Percentiles rank a stretch among this genome's conserved stretches.
phyloP scores from a whole-genome alignment of 768 basidiomycete genomes.

The Auriscalpium vulgare region DNA sequence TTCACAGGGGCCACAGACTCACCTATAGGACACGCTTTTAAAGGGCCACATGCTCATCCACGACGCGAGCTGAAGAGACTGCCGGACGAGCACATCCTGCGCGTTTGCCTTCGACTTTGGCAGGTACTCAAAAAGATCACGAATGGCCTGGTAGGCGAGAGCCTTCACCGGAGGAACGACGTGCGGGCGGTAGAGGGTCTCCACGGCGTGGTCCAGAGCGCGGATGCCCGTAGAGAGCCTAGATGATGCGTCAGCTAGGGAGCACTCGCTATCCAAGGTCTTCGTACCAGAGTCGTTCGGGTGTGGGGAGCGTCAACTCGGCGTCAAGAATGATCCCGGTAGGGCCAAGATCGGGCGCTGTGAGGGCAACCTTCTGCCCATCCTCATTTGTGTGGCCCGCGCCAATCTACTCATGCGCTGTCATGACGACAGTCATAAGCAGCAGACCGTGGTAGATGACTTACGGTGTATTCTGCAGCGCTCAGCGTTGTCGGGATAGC shows the following conservation, averaged over 20 bases:
- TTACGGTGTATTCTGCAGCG: conserved; percentile 66
- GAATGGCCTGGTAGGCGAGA: conserved; percentile 57
- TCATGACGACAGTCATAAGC: neutral
- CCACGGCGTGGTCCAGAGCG: conserved; percentile 73
- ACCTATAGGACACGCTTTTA: conserved; percentile 50
- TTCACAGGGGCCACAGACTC: neutral
- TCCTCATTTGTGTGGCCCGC: conserved; percentile 68
- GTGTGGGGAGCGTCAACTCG: conserved; percentile 63
- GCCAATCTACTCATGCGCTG: conserved; percentile 33
- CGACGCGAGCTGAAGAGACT: conserved; percentile 63
- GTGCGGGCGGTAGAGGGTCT: conserved; percentile 52
- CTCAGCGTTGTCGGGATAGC: conserved; percentile 79
- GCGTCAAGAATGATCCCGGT: conserved; percentile 73
- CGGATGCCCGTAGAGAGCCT: conserved; percentile 78
- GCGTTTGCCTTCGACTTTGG: conserved; percentile 57
- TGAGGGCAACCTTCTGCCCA: conserved; percentile 56
- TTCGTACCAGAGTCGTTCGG: conserved; percentile 62
- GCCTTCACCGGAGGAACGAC: conserved; percentile 53
- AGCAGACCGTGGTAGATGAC: conserved; percentile 9
- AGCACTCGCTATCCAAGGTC: conserved; percentile 8
- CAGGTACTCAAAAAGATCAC: conserved; percentile 68
- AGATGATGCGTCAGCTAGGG: neutral
- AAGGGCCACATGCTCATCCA: conserved; percentile 79
- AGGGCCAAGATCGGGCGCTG: conserved; percentile 51
- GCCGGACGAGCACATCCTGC: conserved; percentile 46